phyloP scores from a whole-genome alignment of 257 asterid species.

The Ocimum tenuiflorum region DNA sequence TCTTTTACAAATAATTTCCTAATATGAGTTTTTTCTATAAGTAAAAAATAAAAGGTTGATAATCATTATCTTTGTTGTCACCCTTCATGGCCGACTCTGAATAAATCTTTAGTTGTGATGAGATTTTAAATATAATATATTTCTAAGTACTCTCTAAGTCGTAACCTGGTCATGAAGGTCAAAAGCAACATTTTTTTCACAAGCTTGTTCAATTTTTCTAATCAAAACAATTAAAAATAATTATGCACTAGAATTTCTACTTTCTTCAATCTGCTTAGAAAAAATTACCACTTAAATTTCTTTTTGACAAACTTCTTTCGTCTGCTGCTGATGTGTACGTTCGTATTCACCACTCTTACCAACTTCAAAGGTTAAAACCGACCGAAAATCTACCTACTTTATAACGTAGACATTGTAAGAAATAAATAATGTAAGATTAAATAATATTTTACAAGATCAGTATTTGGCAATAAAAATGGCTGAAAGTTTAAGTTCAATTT shows the following conservation, averaged over 20 bases:
- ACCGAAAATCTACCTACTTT: not conserved
- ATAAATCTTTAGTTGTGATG: no score
- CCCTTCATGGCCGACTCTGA: no score
- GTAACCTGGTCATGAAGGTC: no score
- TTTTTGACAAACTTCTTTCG: not conserved
- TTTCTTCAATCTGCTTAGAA: conserved; percentile 10
- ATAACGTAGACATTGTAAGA: no score
- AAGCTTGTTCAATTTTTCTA: not conserved
- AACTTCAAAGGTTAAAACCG: not conserved
- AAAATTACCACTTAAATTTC: conserved; percentile 2
- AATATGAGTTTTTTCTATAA: no score
- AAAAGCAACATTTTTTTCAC: not conserved
- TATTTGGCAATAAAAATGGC: not conserved
- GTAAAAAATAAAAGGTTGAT: no score
- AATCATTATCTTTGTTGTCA: no score
- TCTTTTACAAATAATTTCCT: no score
- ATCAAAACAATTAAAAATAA: not conserved
- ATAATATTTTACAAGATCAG: not conserved
- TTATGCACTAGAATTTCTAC: conserved; percentile 1
- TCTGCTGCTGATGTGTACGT: not conserved
- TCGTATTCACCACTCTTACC: not conserved
- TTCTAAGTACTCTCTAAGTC: no score
- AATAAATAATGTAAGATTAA: not conserved
- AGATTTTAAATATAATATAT: no score
- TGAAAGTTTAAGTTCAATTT: not conserved